Conservation (phyloP, 2,329 filamentous ascomycete genomes). For the Phoma sp. region DNA sequence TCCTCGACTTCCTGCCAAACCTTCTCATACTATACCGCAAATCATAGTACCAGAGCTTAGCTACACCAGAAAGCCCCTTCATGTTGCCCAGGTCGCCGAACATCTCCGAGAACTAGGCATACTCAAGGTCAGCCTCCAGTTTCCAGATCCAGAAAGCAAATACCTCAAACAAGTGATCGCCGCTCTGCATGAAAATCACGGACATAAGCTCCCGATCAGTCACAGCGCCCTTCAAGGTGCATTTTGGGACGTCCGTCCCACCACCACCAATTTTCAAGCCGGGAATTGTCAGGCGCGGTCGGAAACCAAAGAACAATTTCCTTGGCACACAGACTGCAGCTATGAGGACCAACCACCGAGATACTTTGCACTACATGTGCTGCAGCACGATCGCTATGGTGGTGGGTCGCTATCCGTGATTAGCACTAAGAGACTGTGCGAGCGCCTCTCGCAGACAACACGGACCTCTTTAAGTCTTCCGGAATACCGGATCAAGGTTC, state of each 20-base stretch:
- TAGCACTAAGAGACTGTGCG: not conserved
- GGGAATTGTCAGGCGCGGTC: not conserved
- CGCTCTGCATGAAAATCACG: not conserved
- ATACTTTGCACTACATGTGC: conserved; percentile 2
- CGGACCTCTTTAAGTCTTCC: not conserved
- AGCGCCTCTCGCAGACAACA: not conserved
- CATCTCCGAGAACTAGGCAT: conserved; percentile 3
- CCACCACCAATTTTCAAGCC: not conserved
- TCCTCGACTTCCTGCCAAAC: not conserved
- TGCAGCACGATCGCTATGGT: conserved; percentile 8
- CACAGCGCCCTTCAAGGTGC: conserved; percentile 1
- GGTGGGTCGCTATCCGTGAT: conserved; percentile 1
- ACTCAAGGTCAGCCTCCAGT: conserved; percentile 1
- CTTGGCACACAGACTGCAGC: conserved; percentile 5
- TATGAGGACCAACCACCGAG: conserved; percentile 2
- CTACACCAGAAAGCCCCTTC: conserved; percentile 1
- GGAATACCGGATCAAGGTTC: conserved; percentile 3
- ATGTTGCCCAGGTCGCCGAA: conserved; percentile 1
- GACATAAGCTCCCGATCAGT: conserved; percentile 2
- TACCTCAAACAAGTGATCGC: not conserved
- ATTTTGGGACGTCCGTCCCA: conserved; percentile 2
- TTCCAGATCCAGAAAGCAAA: conserved; percentile 2
- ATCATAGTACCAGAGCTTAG: conserved; percentile 1
- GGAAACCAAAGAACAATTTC: not conserved
- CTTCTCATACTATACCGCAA: not conserved